A percentile compares a stretch with the other conserved stretches of the same genome.
phyloP scores from a whole-genome alignment of 2,329 filamentous ascomycete genomes.

The Arthrinium phaeospermum region DNA sequence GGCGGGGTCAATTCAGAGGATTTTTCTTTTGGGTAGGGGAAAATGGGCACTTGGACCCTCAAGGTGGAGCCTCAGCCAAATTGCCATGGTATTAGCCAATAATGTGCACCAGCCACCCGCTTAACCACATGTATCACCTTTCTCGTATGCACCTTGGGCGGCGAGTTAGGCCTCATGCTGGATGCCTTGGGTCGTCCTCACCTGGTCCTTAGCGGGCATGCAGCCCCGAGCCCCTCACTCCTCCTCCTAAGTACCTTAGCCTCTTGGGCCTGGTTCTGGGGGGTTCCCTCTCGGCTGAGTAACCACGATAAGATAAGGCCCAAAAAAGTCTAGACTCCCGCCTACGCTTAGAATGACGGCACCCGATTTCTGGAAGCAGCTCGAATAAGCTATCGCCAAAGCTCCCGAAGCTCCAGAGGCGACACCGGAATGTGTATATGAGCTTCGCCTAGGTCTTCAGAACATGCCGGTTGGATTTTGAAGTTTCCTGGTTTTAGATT shows the following conservation, averaged over 20 bases:
- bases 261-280: not conserved
- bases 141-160: not conserved
- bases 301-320: slow-evolving; percentile 5
- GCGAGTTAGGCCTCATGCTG: not conserved
- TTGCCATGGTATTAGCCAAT: slow-evolving; percentile 4
- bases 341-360: slow-evolving; percentile 26
- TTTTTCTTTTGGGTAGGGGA: slow-evolving; percentile 17
- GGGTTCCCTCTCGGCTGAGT: not conserved
- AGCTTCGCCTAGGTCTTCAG: not conserved
- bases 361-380: slow-evolving; percentile 23
- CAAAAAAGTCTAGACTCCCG: not conserved
- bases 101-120: not conserved
- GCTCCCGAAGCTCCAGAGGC: slow-evolving; percentile 8
- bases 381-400: slow-evolving; percentile 22
- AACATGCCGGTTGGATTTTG: not conserved
- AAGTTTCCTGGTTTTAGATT: not conserved
- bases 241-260: not conserved
- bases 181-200: not conserved
- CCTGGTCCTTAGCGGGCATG: not conserved
- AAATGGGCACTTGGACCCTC: slow-evolving; percentile 17
- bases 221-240: not conserved
- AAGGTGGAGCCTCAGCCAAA: not conserved
- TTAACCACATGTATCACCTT: not conserved
- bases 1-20: slow-evolving; percentile 18
- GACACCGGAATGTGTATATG: not conserved